Percentiles rank a stretch among this genome's conserved stretches.
phyloP scores from a whole-genome alignment of 2,329 filamentous ascomycete species.

The Aspergillus sp. region DNA sequence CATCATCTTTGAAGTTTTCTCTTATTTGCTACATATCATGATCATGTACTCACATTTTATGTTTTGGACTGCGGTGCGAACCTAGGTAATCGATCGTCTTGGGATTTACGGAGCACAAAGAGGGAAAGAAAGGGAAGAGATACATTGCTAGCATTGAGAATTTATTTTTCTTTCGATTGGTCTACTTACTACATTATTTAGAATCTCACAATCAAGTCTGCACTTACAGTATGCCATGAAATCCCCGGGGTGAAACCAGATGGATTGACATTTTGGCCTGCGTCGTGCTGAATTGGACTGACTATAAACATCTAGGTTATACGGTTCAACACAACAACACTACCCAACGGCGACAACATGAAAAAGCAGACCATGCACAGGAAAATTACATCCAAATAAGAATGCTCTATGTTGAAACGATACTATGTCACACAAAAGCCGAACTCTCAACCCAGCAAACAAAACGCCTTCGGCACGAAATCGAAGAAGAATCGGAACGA shows the following conservation, averaged over 20 bases:
- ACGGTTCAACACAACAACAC: too few species aligned
- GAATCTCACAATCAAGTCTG: too few species aligned
- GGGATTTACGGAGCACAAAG: not conserved
- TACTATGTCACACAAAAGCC: conserved; percentile 1
- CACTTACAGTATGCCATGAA: too few species aligned
- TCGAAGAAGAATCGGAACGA: conserved; percentile 8
- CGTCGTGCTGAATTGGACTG: not conserved
- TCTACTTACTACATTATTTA: too few species aligned
- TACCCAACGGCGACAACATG: too few species aligned
- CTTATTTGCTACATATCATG: not conserved
- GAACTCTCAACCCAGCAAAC: conserved; percentile 24
- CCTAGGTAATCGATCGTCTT: not conserved
- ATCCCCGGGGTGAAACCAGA: too few species aligned
- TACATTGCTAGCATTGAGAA: not conserved
- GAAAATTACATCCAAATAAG: not conserved
- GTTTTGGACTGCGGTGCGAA: not conserved
- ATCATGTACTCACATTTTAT: not conserved
- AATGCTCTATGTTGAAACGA: not conserved
- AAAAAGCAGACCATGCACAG: too few species aligned
- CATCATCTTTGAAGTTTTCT: not conserved
- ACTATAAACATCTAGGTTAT: not conserved
- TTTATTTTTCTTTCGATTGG: too few species aligned
- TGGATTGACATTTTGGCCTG: too few species aligned
- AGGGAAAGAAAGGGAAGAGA: not conserved
- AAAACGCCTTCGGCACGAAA: conserved; percentile 26